A percentile compares a stretch with the other conserved stretches of the same genome.
phyloP scores from a whole-genome alignment of 2,329 filamentous ascomycete genomes.

The Cytospora mali region DNA sequence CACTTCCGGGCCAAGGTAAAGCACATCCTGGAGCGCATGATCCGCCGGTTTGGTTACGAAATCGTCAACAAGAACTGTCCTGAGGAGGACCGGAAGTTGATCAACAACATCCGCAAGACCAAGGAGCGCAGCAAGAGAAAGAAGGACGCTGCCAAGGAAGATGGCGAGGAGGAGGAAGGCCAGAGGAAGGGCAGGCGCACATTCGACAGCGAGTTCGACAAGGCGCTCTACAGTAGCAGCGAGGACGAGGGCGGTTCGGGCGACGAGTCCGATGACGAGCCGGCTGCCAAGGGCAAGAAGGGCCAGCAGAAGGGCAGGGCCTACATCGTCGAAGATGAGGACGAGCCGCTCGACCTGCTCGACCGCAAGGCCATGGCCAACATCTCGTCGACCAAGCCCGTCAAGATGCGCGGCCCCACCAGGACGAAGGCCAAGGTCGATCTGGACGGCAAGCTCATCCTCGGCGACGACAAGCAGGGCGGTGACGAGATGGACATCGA shows the following conservation, averaged over 20 bases:
- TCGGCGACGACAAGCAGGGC: constrained; percentile 56
- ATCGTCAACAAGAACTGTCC: constrained; percentile 79
- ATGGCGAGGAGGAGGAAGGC: constrained; percentile 58
- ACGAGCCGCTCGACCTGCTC: constrained; percentile 92
- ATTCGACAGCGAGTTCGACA: constrained; percentile 92
- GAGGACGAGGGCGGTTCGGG: constrained; percentile 60
- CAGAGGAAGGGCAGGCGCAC: constrained; percentile 53
- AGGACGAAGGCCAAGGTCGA: constrained; percentile 71
- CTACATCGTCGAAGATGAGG: constrained; percentile 92
- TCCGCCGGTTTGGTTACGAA: constrained; percentile 85
- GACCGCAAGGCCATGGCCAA: constrained; percentile 87
- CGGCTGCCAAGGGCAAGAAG: constrained; percentile 46
- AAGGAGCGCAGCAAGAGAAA: constrained; percentile 89
- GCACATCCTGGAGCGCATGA: constrained; percentile 94
- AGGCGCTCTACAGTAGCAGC: constrained; percentile 84
- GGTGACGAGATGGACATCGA: constrained; percentile 58
- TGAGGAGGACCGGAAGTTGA: constrained; percentile 84
- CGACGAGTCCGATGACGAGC: constrained; percentile 56
- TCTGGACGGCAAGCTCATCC: constrained; percentile 78
- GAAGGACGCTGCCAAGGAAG: constrained; percentile 69
- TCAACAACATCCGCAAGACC: constrained; percentile 93
- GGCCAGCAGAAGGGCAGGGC: constrained; percentile 63
- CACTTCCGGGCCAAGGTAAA: constrained; percentile 97
- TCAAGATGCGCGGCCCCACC: constrained; percentile 60
- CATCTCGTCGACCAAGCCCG: constrained; percentile 88